These are phyloP conservation scores for Pythium volutum DNA, from an alignment of 352 stramenopile genomes.

Conservation along the genomic window DNA sequence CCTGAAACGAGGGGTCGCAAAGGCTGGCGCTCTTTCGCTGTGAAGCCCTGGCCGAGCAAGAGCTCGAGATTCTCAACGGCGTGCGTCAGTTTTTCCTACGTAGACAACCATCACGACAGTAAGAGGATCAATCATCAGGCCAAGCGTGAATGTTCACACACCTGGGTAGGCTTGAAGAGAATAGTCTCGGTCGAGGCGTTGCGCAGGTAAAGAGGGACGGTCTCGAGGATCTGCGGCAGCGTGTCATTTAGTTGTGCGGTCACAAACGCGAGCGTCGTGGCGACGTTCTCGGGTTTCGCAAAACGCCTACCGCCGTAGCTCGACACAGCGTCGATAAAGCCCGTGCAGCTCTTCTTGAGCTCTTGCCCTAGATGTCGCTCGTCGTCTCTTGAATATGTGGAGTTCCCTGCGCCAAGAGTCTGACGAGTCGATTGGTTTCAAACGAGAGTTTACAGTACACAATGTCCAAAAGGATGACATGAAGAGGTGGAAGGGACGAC, in stretches of 20 bases:
- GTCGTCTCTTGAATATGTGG: constrained; percentile 78
- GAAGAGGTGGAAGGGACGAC: no score
- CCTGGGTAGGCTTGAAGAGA: constrained; percentile 81
- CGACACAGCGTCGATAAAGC: constrained; percentile 67
- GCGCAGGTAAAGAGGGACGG: constrained; percentile 72
- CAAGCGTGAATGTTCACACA: constrained; percentile 17
- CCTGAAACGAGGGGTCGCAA: constrained; percentile 39
- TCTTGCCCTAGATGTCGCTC: constrained; percentile 73
- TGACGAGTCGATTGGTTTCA: constrained; percentile 52
- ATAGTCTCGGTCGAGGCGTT: constrained; percentile 80
- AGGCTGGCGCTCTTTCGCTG: constrained; percentile 39
- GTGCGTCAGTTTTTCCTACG: constrained; percentile 62
- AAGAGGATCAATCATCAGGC: not conserved
- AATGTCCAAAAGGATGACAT: no score
- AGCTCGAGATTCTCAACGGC: constrained; percentile 57
- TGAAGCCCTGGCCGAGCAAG: constrained; percentile 61
- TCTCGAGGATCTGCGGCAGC: constrained; percentile 44
- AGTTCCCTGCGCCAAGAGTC: constrained; percentile 62
- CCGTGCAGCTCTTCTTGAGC: constrained; percentile 77
- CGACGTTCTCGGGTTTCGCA: constrained; percentile 36
- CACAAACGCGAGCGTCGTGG: constrained; percentile 42
- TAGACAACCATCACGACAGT: not conserved
- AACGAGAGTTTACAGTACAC: no score
- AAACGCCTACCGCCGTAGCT: constrained; percentile 37
- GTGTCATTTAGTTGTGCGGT: constrained; percentile 37